phyloP scores from a whole-genome alignment of 441 rosid species.

The Arabidopsis hybrid region DNA sequence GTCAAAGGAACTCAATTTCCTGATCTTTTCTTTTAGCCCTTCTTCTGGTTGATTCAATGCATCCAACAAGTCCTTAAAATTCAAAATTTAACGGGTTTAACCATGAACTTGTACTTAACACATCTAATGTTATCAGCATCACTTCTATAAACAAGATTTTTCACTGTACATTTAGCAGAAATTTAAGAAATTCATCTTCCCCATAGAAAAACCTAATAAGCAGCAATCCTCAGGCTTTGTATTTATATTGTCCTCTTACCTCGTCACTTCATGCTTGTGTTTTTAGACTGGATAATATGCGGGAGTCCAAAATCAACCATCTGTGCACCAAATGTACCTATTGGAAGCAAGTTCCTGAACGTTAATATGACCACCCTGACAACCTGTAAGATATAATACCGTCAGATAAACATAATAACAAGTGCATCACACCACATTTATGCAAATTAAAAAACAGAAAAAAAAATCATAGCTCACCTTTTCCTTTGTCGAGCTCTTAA shows the following conservation, averaged over 20 bases:
- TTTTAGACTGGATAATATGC: constrained; percentile 88
- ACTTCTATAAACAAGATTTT: too few relatives aligned
- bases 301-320: constrained; percentile 97
- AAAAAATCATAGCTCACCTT: constrained; percentile 63
- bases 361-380: constrained; percentile 71
- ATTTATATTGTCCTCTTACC: constrained; percentile 52
- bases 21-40: constrained; percentile 76
- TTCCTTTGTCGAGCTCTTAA: constrained; percentile 91
- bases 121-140: too few relatives aligned
- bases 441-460: neutral
- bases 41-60: constrained; percentile 86
- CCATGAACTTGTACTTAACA: too few relatives aligned
- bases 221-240: constrained; percentile 3
- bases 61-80: constrained; percentile 82
- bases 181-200: neutral
- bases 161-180: too few relatives aligned
- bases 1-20: constrained; percentile 90
- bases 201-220: constrained; percentile 1
- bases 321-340: constrained; percentile 88
- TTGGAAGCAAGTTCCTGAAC: constrained; percentile 68
- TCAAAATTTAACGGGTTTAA: neutral
- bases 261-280: constrained; percentile 99
- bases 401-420: constrained; percentile 45
- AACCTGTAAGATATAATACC: constrained; percentile 57
- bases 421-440: neutral